Conservation (phyloP, 2,329 filamentous ascomycete species). For the Pestalotiopsis sp. region DNA sequence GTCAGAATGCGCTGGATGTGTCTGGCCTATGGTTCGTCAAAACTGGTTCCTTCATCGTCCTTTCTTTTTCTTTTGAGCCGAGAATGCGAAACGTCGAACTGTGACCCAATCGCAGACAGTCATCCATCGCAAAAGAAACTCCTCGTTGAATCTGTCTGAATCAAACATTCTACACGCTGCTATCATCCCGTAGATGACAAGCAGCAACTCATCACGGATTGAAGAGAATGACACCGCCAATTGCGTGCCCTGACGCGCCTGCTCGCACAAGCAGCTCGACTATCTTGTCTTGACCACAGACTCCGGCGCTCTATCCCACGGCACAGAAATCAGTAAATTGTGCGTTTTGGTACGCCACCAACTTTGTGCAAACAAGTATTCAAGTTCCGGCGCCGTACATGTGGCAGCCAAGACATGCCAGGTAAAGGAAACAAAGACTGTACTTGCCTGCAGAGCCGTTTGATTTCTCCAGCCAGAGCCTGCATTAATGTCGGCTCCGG, state of each 20-base stretch:
- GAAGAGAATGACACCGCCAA: background rate
- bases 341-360: background rate
- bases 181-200: too few relatives aligned
- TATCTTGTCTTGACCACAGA: background rate
- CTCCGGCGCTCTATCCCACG: background rate
- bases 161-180: too few relatives aligned
- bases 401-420: background rate
- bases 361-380: background rate
- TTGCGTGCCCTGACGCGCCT: background rate
- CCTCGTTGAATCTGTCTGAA: too few relatives aligned
- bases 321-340: background rate
- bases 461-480: constrained; percentile 27
- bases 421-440: background rate
- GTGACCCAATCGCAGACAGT: too few relatives aligned
- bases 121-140: too few relatives aligned
- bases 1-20: too few relatives aligned
- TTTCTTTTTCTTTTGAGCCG: too few relatives aligned
- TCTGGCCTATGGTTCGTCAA: too few relatives aligned
- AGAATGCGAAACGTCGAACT: too few relatives aligned
- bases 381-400: background rate
- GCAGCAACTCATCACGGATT: background rate
- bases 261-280: background rate
- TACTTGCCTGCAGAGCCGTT: constrained; percentile 31
- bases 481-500: constrained; percentile 39
- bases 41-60: too few relatives aligned